A percentile compares a stretch with the other conserved stretches of the same genome.
phyloP scores from a whole-genome alignment of 306 rosid genomes.

The Pterocarpus macrocarpus region DNA sequence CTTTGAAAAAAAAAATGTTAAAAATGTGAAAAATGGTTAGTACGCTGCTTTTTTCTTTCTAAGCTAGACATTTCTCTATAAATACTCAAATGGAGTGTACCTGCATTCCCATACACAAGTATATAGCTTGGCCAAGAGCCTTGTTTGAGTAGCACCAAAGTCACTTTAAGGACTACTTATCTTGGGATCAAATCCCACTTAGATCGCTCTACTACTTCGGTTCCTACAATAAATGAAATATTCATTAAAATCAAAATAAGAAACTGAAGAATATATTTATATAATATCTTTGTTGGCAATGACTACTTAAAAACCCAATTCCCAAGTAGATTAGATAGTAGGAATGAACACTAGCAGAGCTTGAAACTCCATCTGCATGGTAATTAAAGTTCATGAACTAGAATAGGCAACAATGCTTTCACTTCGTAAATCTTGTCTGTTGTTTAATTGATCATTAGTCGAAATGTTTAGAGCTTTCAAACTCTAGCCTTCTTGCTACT shows the following conservation, averaged over 20 bases:
- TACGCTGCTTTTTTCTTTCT: slow-evolving; percentile 19
- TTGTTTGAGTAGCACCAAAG: slow-evolving; percentile 20
- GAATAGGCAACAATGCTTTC: slow-evolving; percentile 62
- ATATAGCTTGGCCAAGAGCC: slow-evolving; percentile 29
- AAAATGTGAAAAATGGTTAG: not conserved
- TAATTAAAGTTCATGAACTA: slow-evolving; percentile 72
- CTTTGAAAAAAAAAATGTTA: not conserved
- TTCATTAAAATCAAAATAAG: slow-evolving; percentile 47
- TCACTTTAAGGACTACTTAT: slow-evolving; percentile 24
- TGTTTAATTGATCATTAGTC: slow-evolving; percentile 48
- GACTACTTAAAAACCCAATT: slow-evolving; percentile 69
- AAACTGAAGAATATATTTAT: slow-evolving; percentile 50
- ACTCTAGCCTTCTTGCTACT: slow-evolving; percentile 88
- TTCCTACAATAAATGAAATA: slow-evolving; percentile 31
- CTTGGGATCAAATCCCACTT: slow-evolving; percentile 8
- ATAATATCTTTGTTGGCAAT: slow-evolving; percentile 58
- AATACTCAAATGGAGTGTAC: slow-evolving; percentile 24
- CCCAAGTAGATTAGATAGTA: slow-evolving; percentile 60
- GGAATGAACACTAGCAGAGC: slow-evolving; percentile 71
- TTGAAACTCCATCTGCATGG: slow-evolving; percentile 68
- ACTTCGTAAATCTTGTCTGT: slow-evolving; percentile 56
- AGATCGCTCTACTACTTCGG: slow-evolving; percentile 20
- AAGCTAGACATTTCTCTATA: slow-evolving; percentile 2
- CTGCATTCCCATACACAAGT: slow-evolving; percentile 17
- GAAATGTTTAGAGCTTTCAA: slow-evolving; percentile 58